These are phyloP conservation scores for Cymodocea nodosa DNA, from an alignment of 116 monocot species.

Conservation along the genomic window DNA sequence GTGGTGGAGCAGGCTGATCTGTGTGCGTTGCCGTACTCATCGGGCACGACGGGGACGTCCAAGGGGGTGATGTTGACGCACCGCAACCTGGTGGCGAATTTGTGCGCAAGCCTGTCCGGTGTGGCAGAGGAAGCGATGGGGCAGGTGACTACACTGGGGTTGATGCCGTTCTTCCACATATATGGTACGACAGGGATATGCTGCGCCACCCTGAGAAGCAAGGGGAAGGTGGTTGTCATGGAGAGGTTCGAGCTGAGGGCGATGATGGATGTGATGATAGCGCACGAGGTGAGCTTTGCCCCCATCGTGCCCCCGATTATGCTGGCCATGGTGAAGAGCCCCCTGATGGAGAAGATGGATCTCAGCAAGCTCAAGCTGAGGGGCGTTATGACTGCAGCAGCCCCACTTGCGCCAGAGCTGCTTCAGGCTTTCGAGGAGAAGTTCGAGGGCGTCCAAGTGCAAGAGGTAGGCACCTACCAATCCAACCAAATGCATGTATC, in stretches of 20 bases:
- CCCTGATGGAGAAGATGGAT: constrained; percentile 39
- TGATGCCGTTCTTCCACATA: constrained; percentile 96
- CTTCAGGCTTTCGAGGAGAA: constrained; percentile 55
- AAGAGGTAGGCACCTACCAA: constrained; percentile 41
- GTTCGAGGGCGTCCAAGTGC: constrained; percentile 56
- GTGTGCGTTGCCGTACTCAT: constrained; percentile 86
- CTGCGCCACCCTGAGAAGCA: constrained; percentile 66
- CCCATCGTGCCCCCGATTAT: constrained; percentile 91
- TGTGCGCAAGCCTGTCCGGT: constrained; percentile 56
- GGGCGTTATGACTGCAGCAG: constrained; percentile 89
- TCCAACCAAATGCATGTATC: too few species aligned
- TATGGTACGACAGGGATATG: constrained; percentile 92
- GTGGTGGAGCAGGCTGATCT: constrained; percentile 25
- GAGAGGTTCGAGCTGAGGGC: constrained; percentile 43
- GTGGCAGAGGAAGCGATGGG: constrained; percentile 47
- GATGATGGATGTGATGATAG: constrained; percentile 45
- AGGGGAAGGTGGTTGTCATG: constrained; percentile 83
- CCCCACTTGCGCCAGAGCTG: constrained; percentile 75
- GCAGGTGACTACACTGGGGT: constrained; percentile 48
- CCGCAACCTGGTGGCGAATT: constrained; percentile 70
- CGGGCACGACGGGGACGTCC: constrained; percentile 77
- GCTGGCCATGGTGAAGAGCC: constrained; percentile 88
- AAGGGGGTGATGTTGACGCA: constrained; percentile 96
- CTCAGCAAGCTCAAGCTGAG: constrained; percentile 41
- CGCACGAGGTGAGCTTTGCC: constrained; percentile 63